Evolutionary conservation across 306 rosid species (phyloP), one percentile per base, ranked within the genome.

Genomic region (Cercis canadensis): DNA sequence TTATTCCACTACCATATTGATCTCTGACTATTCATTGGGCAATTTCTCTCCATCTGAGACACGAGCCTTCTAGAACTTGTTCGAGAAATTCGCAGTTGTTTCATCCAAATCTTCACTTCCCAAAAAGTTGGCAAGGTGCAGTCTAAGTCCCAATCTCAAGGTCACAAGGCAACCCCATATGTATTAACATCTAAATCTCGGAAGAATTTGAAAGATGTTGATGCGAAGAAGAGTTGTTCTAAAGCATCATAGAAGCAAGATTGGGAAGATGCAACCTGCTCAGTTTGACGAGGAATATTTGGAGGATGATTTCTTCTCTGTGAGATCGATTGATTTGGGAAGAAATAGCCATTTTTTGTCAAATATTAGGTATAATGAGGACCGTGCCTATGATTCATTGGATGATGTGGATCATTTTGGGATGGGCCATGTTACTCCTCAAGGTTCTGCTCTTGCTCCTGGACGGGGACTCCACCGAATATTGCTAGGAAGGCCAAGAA

Each of bases 261-360:
- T 40, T 94, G 97, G 99, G 80, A 86, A 62, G 88, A 85, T 73
- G 87, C 84, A 62, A 89, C 82, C 12, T 94, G 99, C 74, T 89
- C 99, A 8, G 99, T 94, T 3, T 65, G 95, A 91, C 8, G 95
- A 49, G 15, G 87, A 86, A 52, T 82, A 67, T 81, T 37, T 62
- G 18, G 97, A 82, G 9, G 89, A 80, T 70, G 81, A 63, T 65
- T 78, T 86, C 68, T 85, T 88, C 47, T 74, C 86, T 1, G 33
- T 80, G 40, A 80, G 81, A 29, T 33, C 96, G 15, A 47, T 90
- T 71, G 86, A 74, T 76, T 76, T 86, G 11, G 89, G 90, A 62
- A 74, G 80, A 52, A 71, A 47, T 81, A 70, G 69, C 61, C 79
- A 70, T 56, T 51, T 88, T 70, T 78, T 80, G 75, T 75, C 96